These are phyloP conservation scores for Heritiera littoralis DNA, from an alignment of 345 rosid species.

Conservation along the genomic window DNA sequence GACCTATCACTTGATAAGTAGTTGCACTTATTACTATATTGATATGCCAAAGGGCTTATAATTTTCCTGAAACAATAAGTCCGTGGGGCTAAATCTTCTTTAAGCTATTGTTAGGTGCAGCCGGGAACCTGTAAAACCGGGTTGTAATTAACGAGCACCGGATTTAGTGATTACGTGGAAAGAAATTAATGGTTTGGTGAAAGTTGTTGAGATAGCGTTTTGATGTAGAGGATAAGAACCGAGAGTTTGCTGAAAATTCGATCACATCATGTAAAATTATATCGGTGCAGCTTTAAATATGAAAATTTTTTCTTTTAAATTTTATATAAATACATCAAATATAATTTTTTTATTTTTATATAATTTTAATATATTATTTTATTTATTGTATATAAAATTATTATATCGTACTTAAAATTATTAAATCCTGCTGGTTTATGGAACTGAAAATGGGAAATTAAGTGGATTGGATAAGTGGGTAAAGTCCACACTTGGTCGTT, in stretches of 20 bases:
- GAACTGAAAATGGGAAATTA: conserved; percentile 24
- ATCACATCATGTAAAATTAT: too few species aligned
- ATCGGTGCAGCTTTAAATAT: too few species aligned
- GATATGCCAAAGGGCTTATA: rapidly evolving
- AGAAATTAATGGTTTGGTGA: background rate
- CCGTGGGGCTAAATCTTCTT: background rate
- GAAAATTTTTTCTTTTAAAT: too few species aligned
- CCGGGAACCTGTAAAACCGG: background rate
- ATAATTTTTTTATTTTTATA: too few species aligned
- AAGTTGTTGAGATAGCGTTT: background rate
- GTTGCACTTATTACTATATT: background rate
- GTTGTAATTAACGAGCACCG: rapidly evolving
- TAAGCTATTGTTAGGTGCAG: background rate
- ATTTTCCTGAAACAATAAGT: background rate
- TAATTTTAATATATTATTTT: too few species aligned
- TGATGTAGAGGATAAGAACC: background rate
- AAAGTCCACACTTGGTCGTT: background rate
- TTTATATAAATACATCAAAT: too few species aligned
- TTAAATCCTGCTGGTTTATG: background rate
- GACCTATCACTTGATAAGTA: conserved; percentile 30
- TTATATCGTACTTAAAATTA: too few species aligned
- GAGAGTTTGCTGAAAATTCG: too few species aligned
- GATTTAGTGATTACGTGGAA: background rate
- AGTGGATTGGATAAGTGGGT: conserved; percentile 21
- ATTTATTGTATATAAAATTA: too few species aligned